Base-by-base conservation (phyloP, 257 asterid genomes). In the Solanum peruvianum region DNA sequence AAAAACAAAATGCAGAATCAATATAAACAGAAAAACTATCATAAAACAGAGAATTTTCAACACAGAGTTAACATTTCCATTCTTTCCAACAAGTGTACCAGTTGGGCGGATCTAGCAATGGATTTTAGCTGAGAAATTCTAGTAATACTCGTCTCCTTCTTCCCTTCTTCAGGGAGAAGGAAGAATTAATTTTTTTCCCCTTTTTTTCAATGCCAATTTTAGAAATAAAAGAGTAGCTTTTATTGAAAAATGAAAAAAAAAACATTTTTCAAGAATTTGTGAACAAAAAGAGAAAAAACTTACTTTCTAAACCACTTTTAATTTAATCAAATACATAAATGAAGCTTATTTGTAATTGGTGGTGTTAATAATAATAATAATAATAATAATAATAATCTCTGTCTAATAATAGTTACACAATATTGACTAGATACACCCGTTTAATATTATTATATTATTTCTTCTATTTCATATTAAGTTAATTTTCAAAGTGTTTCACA, bases 221-320 rank as follows among this genome's bases (percentile, higher is more conserved):
- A 89, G 92, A 88, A 90, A 93, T 91, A 90, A 89, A 69, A 69
- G 88, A 85, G 73, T 69, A 14, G 6, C n/a, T 31, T 66, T 12
- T 66, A 27, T 66, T 66, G 72, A 27, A 25, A 69, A 29, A 29
- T 7, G 37, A 31, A 13, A 67, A 5, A 85, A 67, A 16, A 9
- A 27, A 23, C 62, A 27, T 18, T 71, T 58, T 84, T 60, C 77
- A 71, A 70, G 92, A 87, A 87, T 81, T 83, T 87, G 85, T 75
- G 89, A 42, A 27, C 3, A 45, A 33, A 35, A 52, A 84, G 27
- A 87, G 67, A 77, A 85, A 86, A 82, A n/a, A 88, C 94, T 71
- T 92, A 94, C 91, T 49, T 49, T 49, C 60, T 52, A 52, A 52
- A 23, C 23, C 60, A 52, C 60, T 49, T 49, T 47, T 47, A 47